Conservation (phyloP, 768 basidiomycete species). For the Termitomyces eurrhizus region DNA sequence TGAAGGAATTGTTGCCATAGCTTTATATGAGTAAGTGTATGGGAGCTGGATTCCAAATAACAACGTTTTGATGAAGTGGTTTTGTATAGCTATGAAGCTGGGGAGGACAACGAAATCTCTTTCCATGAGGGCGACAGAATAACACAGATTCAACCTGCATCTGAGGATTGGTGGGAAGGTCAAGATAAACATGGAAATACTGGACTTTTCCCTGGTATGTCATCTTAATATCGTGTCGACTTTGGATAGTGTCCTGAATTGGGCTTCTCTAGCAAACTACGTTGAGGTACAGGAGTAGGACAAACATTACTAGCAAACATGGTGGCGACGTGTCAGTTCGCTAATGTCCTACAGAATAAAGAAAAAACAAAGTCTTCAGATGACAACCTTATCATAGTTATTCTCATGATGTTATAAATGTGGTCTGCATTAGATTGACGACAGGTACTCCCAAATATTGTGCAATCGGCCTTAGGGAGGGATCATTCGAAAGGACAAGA, state of each 20-base stretch:
- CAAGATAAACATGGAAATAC: conserved; percentile 47
- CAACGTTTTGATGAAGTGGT: not conserved
- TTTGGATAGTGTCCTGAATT: not conserved
- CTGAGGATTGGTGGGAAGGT: conserved; percentile 91
- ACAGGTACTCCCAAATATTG: not conserved
- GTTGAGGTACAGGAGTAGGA: conserved; percentile 28
- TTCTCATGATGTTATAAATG: not conserved
- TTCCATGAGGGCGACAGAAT: conserved; percentile 84
- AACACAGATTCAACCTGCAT: conserved; percentile 71
- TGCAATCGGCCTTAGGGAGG: not conserved
- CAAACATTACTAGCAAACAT: not conserved
- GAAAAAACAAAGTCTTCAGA: not conserved
- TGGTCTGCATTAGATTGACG: not conserved
- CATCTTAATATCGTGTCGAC: not conserved
- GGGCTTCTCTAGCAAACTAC: conserved; percentile 24
- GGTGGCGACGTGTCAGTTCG: no score
- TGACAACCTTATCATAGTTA: no score
- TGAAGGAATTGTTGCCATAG: conserved; percentile 59
- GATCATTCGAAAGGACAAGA: not conserved
- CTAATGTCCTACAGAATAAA: not conserved
- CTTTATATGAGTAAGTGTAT: conserved; percentile 63
- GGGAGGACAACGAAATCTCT: conserved; percentile 87
- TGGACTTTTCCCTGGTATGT: conserved; percentile 76
- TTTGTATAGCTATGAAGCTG: conserved; percentile 70
- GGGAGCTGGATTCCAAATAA: not conserved